Percentiles rank a stretch among this genome's conserved stretches.
These are phyloP conservation scores for Lunasporangiospora selenospora DNA, from an alignment of 192 early-diverging fungal species.

Conservation along the genomic window DNA sequence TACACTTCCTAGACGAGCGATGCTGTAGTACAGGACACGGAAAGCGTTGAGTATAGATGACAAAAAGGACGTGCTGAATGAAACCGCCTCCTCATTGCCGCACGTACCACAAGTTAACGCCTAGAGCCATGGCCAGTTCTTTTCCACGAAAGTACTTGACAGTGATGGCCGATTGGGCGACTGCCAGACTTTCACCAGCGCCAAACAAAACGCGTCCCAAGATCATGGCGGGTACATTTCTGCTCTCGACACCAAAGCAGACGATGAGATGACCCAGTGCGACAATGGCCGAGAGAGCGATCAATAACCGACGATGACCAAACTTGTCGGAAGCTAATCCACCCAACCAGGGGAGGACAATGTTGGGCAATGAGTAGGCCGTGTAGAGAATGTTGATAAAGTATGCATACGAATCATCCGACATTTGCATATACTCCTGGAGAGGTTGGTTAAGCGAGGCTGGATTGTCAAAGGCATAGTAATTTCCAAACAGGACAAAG, in stretches of 20 bases:
- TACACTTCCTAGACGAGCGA: conserved; percentile 57
- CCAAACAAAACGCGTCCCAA: conserved; percentile 67
- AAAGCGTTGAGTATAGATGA: neutral
- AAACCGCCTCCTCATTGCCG: no score
- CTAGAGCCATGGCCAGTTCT: conserved; percentile 64
- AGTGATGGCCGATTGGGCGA: conserved; percentile 53
- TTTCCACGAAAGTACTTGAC: conserved; percentile 63
- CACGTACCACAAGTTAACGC: conserved; percentile 55
- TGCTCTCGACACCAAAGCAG: conserved; percentile 52
- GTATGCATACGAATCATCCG: conserved; percentile 58
- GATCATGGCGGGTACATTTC: conserved; percentile 55
- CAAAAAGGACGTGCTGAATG: no score
- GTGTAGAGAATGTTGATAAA: conserved; percentile 66
- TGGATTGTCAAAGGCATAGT: conserved; percentile 66
- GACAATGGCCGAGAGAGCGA: conserved; percentile 52
- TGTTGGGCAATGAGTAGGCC: conserved; percentile 70
- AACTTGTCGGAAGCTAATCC: conserved; percentile 60
- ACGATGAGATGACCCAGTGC: conserved; percentile 63
- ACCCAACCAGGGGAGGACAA: conserved; percentile 68
- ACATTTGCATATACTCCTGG: conserved; percentile 48
- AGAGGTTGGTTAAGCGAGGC: conserved; percentile 63
- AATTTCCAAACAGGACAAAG: conserved; percentile 60
- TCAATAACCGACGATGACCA: conserved; percentile 50
- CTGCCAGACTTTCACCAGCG: conserved; percentile 65
- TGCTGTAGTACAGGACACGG: conserved; percentile 1